Evolutionary conservation across 345 rosid species (phyloP).

Genomic region (Gossypium sturtianum): DNA sequence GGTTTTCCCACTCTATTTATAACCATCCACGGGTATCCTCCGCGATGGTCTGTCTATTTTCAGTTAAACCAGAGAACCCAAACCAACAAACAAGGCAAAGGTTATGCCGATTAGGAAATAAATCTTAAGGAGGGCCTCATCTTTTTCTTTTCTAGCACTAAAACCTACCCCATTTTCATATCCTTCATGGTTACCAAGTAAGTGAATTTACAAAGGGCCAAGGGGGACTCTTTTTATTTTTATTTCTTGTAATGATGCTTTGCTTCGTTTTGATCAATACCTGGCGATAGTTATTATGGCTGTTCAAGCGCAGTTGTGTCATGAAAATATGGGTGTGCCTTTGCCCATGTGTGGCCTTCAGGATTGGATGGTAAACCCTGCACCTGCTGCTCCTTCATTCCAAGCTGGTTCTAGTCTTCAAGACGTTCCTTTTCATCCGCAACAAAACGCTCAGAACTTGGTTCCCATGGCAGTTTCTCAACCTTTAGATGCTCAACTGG

Average conservation of each 20-base stretch:
- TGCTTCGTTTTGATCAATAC: no score
- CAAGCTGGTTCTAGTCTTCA: conserved; percentile 15
- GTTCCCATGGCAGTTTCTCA: conserved; percentile 19
- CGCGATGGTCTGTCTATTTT: conserved; percentile 21
- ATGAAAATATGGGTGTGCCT: conserved; percentile 25
- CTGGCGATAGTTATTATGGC: conserved; percentile 16
- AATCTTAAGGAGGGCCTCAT: conserved; percentile 16
- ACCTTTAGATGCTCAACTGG: conserved; percentile 24
- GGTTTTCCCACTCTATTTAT: conserved; percentile 13
- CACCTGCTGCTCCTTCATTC: conserved; percentile 13
- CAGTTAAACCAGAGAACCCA: conserved; percentile 18
- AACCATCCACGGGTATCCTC: conserved; percentile 2
- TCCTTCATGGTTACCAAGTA: not conserved
- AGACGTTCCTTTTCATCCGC: conserved; percentile 11
- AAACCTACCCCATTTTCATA: conserved; percentile 14
- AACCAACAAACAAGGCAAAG: conserved; percentile 17
- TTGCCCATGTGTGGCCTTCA: conserved; percentile 25
- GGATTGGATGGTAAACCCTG: conserved; percentile 22
- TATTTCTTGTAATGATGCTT: no score
- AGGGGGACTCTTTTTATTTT: no score
- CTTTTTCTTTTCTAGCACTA: conserved; percentile 2
- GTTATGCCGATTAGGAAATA: conserved; percentile 18
- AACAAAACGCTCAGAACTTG: not conserved
- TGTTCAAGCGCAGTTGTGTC: conserved; percentile 31
- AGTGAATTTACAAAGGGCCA: not conserved